These are phyloP conservation scores for Alternaria rosae DNA, from an alignment of 2,329 filamentous ascomycete genomes.

Conservation along the genomic window DNA sequence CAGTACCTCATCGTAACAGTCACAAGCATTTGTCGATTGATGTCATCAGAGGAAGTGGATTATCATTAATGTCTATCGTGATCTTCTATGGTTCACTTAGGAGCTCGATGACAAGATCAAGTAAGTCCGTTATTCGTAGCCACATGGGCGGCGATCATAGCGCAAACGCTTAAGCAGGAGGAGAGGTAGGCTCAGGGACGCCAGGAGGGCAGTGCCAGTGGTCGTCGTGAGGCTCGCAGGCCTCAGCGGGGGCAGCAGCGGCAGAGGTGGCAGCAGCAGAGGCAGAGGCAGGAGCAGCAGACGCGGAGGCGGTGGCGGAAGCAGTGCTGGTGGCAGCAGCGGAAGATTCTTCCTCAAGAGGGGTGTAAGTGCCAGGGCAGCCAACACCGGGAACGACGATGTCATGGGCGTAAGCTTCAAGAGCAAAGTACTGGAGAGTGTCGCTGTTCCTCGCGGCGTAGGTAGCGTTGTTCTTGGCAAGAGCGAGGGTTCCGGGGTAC, in stretches of 20 bases:
- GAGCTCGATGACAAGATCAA: background rate
- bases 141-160: background rate
- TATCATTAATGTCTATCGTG: constrained; percentile 21
- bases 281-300: constrained; percentile 8
- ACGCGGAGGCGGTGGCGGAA: constrained; percentile 2
- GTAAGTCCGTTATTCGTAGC: background rate
- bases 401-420: constrained; percentile 72
- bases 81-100: background rate
- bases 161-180: constrained; percentile 21
- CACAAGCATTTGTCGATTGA: background rate
- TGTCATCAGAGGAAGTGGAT: background rate
- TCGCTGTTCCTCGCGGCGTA: constrained; percentile 66
- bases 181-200: constrained; percentile 32
- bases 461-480: constrained; percentile 60
- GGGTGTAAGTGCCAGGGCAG: constrained; percentile 59
- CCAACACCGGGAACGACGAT: constrained; percentile 69
- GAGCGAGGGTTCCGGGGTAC: constrained; percentile 62
- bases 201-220: constrained; percentile 38
- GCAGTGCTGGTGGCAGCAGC: constrained; percentile 13
- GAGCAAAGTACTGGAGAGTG: constrained; percentile 72
- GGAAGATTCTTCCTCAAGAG: constrained; percentile 9
- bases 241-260: constrained; percentile 11
- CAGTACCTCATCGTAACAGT: background rate
- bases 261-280: constrained; percentile 6
- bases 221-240: constrained; percentile 33